These are phyloP conservation scores for Pichia ethanolica DNA, from an alignment of 805 yeast genomes.

Conservation along the genomic window DNA sequence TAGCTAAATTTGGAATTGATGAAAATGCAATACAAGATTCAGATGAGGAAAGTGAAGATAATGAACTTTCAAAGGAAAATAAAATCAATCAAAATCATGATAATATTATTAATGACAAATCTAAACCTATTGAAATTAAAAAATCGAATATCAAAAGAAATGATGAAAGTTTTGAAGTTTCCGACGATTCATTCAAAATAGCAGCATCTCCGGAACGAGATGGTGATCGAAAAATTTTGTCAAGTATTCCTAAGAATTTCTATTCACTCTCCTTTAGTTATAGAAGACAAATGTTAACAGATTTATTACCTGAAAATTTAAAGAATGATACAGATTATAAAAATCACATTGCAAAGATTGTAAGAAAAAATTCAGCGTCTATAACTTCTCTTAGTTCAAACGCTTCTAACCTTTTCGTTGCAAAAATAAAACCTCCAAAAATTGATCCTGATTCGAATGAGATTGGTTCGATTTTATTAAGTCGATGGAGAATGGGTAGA, in stretches of 20 bases:
- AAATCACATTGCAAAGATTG: slow-evolving; percentile 24
- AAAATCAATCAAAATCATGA: background rate
- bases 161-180: slow-evolving; percentile 10
- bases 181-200: slow-evolving; percentile 16
- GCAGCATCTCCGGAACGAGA: slow-evolving; percentile 29
- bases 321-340: slow-evolving; percentile 25
- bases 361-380: slow-evolving; percentile 21
- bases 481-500: slow-evolving; percentile 50
- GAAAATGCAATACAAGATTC: slow-evolving; percentile 7
- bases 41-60: slow-evolving; percentile 1
- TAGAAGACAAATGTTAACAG: slow-evolving; percentile 31
- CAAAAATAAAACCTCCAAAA: slow-evolving; percentile 4
- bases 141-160: background rate
- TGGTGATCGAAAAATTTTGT: slow-evolving; percentile 35
- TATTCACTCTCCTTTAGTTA: slow-evolving; percentile 47
- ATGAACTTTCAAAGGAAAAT: background rate
- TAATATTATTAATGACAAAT: slow-evolving; percentile 1
- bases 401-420: slow-evolving; percentile 15
- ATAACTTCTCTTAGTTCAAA: slow-evolving; percentile 11
- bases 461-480: slow-evolving; percentile 60
- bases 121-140: slow-evolving; percentile 24
- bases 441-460: slow-evolving; percentile 36
- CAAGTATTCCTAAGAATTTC: slow-evolving; percentile 42
- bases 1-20: slow-evolving; percentile 15
- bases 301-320: slow-evolving; percentile 22